These are phyloP conservation scores for Aspergillus aculeatinus DNA, from an alignment of 2,329 filamentous ascomycete genomes.

Conservation along the genomic window DNA sequence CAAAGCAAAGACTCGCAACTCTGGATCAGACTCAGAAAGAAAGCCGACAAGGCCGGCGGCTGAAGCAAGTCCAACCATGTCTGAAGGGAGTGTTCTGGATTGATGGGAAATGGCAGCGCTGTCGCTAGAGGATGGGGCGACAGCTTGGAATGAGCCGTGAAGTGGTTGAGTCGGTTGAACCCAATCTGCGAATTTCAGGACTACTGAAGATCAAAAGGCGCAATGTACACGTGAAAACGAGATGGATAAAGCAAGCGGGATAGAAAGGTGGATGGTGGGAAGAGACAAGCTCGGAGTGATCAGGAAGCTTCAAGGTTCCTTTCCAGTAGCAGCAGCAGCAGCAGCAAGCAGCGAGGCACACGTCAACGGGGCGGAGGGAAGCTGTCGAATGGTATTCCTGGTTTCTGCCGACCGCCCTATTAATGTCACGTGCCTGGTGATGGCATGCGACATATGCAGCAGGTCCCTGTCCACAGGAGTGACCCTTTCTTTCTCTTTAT, in stretches of 20 bases:
- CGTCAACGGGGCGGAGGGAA: slow-evolving; percentile 32
- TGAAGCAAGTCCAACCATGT: slow-evolving; percentile 90
- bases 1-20: slow-evolving; percentile 91
- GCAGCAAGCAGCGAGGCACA: slow-evolving; percentile 27
- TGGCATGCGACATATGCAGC: slow-evolving; percentile 12
- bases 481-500: not conserved
- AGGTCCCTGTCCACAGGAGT: not conserved
- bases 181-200: slow-evolving; percentile 14
- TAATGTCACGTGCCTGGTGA: slow-evolving; percentile 22
- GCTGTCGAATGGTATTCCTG: slow-evolving; percentile 29
- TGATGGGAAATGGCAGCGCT: slow-evolving; percentile 17
- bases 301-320: slow-evolving; percentile 15
- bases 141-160: slow-evolving; percentile 31
- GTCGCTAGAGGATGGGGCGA: slow-evolving; percentile 33
- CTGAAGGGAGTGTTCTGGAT: slow-evolving; percentile 25
- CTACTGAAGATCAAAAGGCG: slow-evolving; percentile 18
- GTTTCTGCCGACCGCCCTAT: slow-evolving; percentile 29
- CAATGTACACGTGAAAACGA: slow-evolving; percentile 22
- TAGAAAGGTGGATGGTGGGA: slow-evolving; percentile 22
- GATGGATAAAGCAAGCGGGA: slow-evolving; percentile 24
- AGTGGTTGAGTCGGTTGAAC: slow-evolving; percentile 21
- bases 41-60: slow-evolving; percentile 94
- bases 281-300: slow-evolving; percentile 12
- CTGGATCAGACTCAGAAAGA: slow-evolving; percentile 87
- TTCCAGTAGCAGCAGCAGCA: slow-evolving; percentile 2